Evolutionary conservation across 371 early-diverging fungal genomes (phyloP).

Genomic region (Circinella umbellata): DNA sequence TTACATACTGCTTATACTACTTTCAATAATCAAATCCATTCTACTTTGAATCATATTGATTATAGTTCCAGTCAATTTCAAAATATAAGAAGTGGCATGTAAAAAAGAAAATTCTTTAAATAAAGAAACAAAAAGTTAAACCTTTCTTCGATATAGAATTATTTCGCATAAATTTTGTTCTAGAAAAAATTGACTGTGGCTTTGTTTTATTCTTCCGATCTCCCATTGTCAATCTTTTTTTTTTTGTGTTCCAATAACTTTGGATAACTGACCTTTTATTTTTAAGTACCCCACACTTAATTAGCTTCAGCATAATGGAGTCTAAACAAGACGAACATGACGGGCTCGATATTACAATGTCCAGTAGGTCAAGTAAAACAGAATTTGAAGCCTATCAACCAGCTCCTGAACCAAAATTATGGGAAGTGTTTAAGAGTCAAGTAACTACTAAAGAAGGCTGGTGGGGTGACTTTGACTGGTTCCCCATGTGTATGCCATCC

Average conservation of each 20-base stretch:
- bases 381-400: slow-evolving; percentile 49
- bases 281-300: background rate
- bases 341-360: background rate
- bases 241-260: background rate
- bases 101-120: background rate
- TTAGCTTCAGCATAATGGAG: background rate
- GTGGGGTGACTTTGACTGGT: slow-evolving; percentile 65
- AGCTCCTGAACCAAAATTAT: slow-evolving; percentile 29
- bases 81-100: slow-evolving; percentile 40
- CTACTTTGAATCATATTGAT: slow-evolving; percentile 43
- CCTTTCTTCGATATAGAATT: background rate
- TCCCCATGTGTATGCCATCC: slow-evolving; percentile 56
- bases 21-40: slow-evolving; percentile 45
- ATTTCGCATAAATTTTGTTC: background rate
- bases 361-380: slow-evolving; percentile 11
- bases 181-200: background rate
- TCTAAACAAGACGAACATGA: slow-evolving; percentile 1
- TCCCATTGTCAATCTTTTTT: background rate
- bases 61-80: slow-evolving; percentile 55
- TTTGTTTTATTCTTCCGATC: background rate
- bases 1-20: slow-evolving; percentile 42
- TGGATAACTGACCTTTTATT: background rate
- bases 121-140: background rate
- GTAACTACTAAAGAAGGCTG: slow-evolving; percentile 63
- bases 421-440: slow-evolving; percentile 40